These are phyloP conservation scores for Maudiozyma pseudohumilis DNA, from an alignment of 805 yeast genomes.

Conservation along the genomic window DNA sequence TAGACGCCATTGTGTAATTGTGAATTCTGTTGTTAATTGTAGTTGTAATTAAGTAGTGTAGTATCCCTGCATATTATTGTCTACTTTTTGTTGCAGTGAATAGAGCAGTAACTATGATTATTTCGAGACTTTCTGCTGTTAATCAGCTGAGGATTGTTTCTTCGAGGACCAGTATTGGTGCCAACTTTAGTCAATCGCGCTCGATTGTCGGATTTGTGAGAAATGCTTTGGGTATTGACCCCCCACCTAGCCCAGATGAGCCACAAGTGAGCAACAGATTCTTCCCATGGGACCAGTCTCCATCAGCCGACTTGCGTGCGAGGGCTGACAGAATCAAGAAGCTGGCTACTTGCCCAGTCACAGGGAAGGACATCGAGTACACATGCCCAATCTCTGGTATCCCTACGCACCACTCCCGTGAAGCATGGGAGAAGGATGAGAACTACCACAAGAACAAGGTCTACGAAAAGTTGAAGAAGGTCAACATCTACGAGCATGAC, in stretches of 20 bases:
- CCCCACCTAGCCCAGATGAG: conserved; percentile 52
- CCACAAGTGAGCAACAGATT: conserved; percentile 68
- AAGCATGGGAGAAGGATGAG: conserved; percentile 79
- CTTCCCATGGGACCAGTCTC: conserved; percentile 89
- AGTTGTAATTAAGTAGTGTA: too few relatives aligned
- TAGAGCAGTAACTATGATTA: conserved; percentile 4
- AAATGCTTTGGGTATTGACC: conserved; percentile 48
- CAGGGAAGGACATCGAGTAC: conserved; percentile 69
- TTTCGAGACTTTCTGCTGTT: conserved; percentile 2
- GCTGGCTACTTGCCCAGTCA: conserved; percentile 84
- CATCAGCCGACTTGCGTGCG: conserved; percentile 76
- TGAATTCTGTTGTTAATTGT: too few relatives aligned
- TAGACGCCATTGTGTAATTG: too few relatives aligned
- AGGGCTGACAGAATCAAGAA: conserved; percentile 89
- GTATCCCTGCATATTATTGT: too few relatives aligned
- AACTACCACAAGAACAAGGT: conserved; percentile 59
- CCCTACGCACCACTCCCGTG: conserved; percentile 88
- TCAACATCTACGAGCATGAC: conserved; percentile 90
- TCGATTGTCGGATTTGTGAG: conserved; percentile 28
- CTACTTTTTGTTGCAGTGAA: too few relatives aligned
- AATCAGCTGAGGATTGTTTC: neutral
- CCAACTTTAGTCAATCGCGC: conserved; percentile 1
- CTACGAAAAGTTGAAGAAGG: conserved; percentile 73
- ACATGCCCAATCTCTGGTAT: conserved; percentile 94
- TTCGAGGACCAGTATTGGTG: neutral